Base-by-base conservation (phyloP, 768 basidiomycete genomes). In the Gelatoporia subvermispora region DNA sequence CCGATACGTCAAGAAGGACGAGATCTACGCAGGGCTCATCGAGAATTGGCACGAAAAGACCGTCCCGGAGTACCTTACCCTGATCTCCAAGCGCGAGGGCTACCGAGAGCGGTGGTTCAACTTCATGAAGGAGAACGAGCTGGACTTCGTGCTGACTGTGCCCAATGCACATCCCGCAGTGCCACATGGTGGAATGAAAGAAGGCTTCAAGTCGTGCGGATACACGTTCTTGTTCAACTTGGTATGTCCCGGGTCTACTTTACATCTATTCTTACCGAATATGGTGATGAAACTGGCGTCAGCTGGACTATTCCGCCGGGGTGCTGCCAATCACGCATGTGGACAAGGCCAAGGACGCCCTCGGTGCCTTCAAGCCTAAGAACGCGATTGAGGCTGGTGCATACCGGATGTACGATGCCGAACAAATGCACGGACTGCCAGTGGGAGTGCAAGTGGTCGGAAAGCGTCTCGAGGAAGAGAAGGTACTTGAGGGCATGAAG, bases 241-340 rank as follows among this genome's bases (percentile, higher is more conserved):
- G 41, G 73, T 75, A 43, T 49, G 74, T 66, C 21, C 20, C 23
- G 21, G 28, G 13, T 7, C 28, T 13, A 31, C 13, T 7, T 31
- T n/a, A n/a, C n/a, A n/a, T n/a, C 18, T 36, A 20, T 8, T n/a
- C 24, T 49, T 20, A 45, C 17, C 15, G 15, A 10, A 20, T 20
- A 41, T 41, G 10, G 9, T 10, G 40, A n/a, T n/a, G n/a, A n/a
- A n/a, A n/a, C n/a, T n/a, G n/a, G n/a, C n/a, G n/a, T n/a, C 50
- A 74, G 71, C 65, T 75, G 23, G 77, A 78, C 49, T 71, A 73
- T 48, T 61, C 66, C 9, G 71, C 72, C 1, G 72, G 73, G 10
- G 70, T 71, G 18, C 65, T 78, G 56, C 77, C 78, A 0, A 72
- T 76, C 1, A 68, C 65, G 15, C 62, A 54, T 31, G 74, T 75